These are phyloP conservation scores for Raddia distichophylla DNA, from an alignment of 176 grass and related monocot species.

Conservation along the genomic window DNA sequence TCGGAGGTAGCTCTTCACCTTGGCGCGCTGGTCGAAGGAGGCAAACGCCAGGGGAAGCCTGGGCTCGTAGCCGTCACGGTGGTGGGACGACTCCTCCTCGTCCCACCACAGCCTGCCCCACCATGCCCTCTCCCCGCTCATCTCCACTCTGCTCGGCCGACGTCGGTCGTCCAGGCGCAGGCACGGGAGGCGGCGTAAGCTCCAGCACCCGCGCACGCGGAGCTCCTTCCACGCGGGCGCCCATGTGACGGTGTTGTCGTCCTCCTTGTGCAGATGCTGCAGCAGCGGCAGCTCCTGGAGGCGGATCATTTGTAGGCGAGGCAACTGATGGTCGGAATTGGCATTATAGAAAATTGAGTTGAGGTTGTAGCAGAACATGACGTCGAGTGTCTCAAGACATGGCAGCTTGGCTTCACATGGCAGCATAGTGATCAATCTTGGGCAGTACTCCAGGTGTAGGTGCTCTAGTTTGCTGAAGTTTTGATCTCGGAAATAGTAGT, in stretches of 20 bases:
- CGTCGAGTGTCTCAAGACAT: neutral
- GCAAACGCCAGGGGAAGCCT: neutral
- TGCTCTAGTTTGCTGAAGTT: neutral
- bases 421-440: neutral
- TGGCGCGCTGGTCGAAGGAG: neutral
- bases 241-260: neutral
- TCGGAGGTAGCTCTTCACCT: constrained; percentile 28
- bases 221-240: neutral
- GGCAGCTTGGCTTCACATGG: accelerated
- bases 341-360: neutral
- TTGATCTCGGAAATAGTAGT: too few relatives aligned
- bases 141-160: neutral
- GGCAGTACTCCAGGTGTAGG: constrained; percentile 34
- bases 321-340: accelerated
- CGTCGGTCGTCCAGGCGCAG: neutral
- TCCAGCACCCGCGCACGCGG: constrained; percentile 14
- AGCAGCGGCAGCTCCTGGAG: constrained; percentile 37
- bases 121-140: constrained; percentile 8
- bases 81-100: neutral
- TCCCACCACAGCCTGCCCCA: neutral
- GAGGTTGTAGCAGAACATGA: constrained; percentile 37
- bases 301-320: neutral
- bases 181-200: neutral
- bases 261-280: neutral
- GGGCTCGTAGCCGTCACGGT: neutral